These are phyloP conservation scores for Didymella arachidicola DNA, from an alignment of 2,329 filamentous ascomycete species.

Conservation along the genomic window DNA sequence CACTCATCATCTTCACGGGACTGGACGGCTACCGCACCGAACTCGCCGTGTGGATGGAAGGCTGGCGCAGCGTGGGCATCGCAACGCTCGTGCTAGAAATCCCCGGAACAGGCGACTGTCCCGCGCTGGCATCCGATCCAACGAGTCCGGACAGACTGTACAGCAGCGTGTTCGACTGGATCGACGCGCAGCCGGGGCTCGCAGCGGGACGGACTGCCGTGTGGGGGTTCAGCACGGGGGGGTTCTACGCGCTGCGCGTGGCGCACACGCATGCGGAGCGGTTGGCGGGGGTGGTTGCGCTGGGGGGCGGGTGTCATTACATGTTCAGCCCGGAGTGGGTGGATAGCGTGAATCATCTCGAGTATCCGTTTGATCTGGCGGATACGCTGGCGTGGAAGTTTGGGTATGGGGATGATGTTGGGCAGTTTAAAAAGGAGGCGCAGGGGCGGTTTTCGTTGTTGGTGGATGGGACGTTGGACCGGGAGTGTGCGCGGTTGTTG, in stretches of 20 bases:
- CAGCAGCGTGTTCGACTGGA: conserved; percentile 63
- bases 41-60: conserved; percentile 61
- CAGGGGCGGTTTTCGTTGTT: conserved; percentile 62
- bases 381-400: conserved; percentile 61
- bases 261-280: conserved; percentile 65
- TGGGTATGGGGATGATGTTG: conserved; percentile 49
- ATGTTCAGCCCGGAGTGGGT: conserved; percentile 67
- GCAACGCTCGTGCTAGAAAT: conserved; percentile 63
- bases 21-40: conserved; percentile 68
- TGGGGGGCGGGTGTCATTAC: conserved; percentile 62
- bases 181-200: conserved; percentile 57
- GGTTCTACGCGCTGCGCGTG: conserved; percentile 65
- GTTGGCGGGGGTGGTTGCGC: conserved; percentile 61
- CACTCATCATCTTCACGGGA: conserved; percentile 65
- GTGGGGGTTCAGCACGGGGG: conserved; percentile 67
- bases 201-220: conserved; percentile 59
- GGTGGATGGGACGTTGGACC: conserved; percentile 63
- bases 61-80: conserved; percentile 59
- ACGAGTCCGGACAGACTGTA: conserved; percentile 62
- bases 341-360: conserved; percentile 62
- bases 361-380: conserved; percentile 67
- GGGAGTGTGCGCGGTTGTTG: conserved; percentile 58
- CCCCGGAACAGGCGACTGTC: conserved; percentile 65
- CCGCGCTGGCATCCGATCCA: conserved; percentile 57
- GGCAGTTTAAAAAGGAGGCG: conserved; percentile 58